phyloP scores from a whole-genome alignment of 1,139 yeast species.

The Suhomyces taliae region DNA sequence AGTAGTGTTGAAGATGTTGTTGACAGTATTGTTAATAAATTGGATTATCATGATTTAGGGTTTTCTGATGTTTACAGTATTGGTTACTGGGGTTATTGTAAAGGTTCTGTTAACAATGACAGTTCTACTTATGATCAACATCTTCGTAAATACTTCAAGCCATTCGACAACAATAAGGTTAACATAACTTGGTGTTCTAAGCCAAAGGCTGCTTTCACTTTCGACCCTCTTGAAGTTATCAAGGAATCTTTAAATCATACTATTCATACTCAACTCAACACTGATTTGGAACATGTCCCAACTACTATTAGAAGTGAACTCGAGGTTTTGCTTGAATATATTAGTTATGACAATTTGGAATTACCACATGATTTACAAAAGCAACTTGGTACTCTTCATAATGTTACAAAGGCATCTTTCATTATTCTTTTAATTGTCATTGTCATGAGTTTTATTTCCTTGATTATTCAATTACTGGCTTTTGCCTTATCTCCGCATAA shows the following conservation, averaged over 20 bases:
- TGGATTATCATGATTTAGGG: conserved; percentile 39
- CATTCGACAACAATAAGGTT: conserved; percentile 36
- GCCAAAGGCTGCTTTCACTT: conserved; percentile 46
- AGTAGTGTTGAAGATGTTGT: conserved; percentile 45
- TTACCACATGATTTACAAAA: conserved; percentile 40
- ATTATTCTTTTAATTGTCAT: conserved; percentile 14
- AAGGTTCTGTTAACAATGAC: conserved; percentile 39
- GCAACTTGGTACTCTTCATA: conserved; percentile 32
- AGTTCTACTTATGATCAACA: conserved; percentile 11
- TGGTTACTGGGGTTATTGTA: conserved; percentile 76
- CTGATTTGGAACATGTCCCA: conserved; percentile 21
- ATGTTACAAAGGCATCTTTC: conserved; percentile 33
- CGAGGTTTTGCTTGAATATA: conserved; percentile 29
- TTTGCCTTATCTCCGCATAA: conserved; percentile 41
- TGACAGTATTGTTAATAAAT: conserved; percentile 13
- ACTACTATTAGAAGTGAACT: conserved; percentile 25
- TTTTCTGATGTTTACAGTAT: conserved; percentile 61
- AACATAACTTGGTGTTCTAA: conserved; percentile 56
- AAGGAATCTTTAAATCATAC: conserved; percentile 39
- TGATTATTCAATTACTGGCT: conserved; percentile 38
- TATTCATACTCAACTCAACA: conserved; percentile 27
- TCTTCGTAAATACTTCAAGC: conserved; percentile 17
- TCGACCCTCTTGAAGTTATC: conserved; percentile 55
- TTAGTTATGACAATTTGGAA: conserved; percentile 31
- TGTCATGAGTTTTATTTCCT: conserved; percentile 43